These are phyloP conservation scores for Glomus cerebriforme DNA, from an alignment of 192 early-diverging fungal species.

Conservation along the genomic window DNA sequence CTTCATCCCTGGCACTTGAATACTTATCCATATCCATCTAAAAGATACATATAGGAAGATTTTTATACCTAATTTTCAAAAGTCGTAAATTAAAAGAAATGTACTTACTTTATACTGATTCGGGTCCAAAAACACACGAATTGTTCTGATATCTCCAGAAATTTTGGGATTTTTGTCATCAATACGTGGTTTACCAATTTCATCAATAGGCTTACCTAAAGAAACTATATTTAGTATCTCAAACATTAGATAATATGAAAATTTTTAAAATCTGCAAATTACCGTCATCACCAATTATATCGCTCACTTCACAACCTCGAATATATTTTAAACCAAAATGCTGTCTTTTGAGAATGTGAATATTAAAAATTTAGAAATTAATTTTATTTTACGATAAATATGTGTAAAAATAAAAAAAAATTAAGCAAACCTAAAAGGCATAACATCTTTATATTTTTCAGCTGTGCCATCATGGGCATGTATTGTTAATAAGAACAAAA, in stretches of 20 bases:
- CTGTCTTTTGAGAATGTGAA: conserved; percentile 29
- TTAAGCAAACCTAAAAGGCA: conserved; percentile 47
- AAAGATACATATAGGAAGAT: not conserved
- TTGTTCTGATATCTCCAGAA: conserved; percentile 53
- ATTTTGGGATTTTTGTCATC: conserved; percentile 38
- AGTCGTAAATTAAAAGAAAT: not conserved
- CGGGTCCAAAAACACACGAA: conserved; percentile 82
- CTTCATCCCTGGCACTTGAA: conserved; percentile 52
- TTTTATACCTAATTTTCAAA: not conserved
- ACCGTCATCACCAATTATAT: conserved; percentile 76
- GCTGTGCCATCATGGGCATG: conserved; percentile 52
- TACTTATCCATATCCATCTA: conserved; percentile 55
- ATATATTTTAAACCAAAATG: conserved; percentile 78
- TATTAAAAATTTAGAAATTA: not conserved
- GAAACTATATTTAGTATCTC: conserved; percentile 18
- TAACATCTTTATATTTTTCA: conserved; percentile 46
- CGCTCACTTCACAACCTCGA: conserved; percentile 85
- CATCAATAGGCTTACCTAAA: conserved; percentile 50
- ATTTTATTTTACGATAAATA: not conserved
- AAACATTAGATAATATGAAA: conserved; percentile 27
- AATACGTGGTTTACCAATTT: conserved; percentile 44
- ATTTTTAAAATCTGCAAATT: conserved; percentile 32
- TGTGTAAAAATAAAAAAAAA: not conserved
- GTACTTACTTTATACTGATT: conserved; percentile 74
- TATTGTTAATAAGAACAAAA: conserved; percentile 84